Base-by-base conservation (phyloP, 2,329 filamentous ascomycete species). In the Hymenoscyphus linearis region DNA sequence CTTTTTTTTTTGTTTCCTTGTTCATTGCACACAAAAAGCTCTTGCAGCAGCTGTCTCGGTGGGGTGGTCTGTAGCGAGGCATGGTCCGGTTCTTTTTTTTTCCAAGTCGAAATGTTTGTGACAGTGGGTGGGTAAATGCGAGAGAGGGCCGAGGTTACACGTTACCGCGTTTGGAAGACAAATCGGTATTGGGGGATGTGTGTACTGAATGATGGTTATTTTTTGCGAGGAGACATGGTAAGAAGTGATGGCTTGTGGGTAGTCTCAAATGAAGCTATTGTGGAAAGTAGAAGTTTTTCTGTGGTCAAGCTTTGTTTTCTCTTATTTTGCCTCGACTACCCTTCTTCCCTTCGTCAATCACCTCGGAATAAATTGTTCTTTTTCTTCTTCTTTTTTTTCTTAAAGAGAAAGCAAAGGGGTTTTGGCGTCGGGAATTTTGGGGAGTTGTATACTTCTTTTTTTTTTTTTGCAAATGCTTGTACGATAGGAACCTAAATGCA, bases 401-500 rank as follows among this genome's bases (percentile, higher is more conserved):
- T n/a, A n/a, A n/a, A n/a, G n/a, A n/a, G n/a, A n/a, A n/a, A n/a
- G n/a, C n/a, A n/a, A n/a, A n/a, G n/a, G n/a, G n/a, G n/a, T n/a
- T n/a, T 54, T 63, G 65, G 64, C 60, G 62, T 65, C 55, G 58
- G 63, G n/a, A n/a, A n/a, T n/a, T 35, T 47, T 9, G 40, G 18
- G 9, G 18, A 31, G 27, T 31, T 31, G 27, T 31, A 22, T n/a
- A 6, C 22, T 47, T 16, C 59, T 57, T 60, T 52, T 47, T n/a
- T n/a, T 47, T 47, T 16, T 60, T 57, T 60, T 52, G 62, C 64
- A 66, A 60, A 67, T 68, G 66, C 67, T 68, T 71, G 69, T 70
- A 70, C 62, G 59, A 68, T 68, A 68, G 60, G 64, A 62, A n/a
- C n/a, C 60, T 61, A 68, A 69, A 63, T 66, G 60, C 64, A 65